Evolutionary conservation across 2,329 filamentous ascomycete genomes (phyloP), one percentile per base, ranked within the genome.

Genomic region (Talaromyces sp.): DNA sequence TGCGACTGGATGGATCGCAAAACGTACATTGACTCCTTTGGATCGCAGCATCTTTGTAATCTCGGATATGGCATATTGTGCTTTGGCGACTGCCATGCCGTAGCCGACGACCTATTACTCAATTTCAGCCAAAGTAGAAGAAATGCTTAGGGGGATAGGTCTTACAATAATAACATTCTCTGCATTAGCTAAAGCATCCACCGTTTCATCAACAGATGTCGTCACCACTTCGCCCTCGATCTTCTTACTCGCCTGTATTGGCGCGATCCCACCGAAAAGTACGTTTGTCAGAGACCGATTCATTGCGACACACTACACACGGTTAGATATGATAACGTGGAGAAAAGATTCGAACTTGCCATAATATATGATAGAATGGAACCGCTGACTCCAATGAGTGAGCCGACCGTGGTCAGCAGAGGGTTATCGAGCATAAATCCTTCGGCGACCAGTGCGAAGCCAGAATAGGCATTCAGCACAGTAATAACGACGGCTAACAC

Each of bases 61-160:
- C 72, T 93, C 91, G 3, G 90, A 90, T 61, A 96, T 92, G 25
- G 92, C 91, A 73, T 96, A 96, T 77, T 97, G 93, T 3, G 93
- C 92, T 78, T 96, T 96, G 9, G 93, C 92, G 1, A 97, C 92
- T 0, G 93, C 93, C 93, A 97, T 97, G 61, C 93, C 93, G 71
- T 96, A 97, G 0, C 93, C 93, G 5, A 96, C 92, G 1, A 94
- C 76, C 75, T 72, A 5, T 19, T 2, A 15, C 43, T 25, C 27
- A 3, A 54, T 63, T 3, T 65, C 39, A 56, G 50, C 17, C 35
- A 31, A 33, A 35, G 19, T 4, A 27, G 19, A 43, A 3, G 17
- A 35, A 47, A 6, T 17, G 13, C 13, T n/a, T 33, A 17, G 6
- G 56, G 17, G 19, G 6, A 13, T 1, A n/a, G 33, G 39, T 33